phyloP scores from a whole-genome alignment of 164 flowering plant genomes.

The Macadamia integrifolia region DNA sequence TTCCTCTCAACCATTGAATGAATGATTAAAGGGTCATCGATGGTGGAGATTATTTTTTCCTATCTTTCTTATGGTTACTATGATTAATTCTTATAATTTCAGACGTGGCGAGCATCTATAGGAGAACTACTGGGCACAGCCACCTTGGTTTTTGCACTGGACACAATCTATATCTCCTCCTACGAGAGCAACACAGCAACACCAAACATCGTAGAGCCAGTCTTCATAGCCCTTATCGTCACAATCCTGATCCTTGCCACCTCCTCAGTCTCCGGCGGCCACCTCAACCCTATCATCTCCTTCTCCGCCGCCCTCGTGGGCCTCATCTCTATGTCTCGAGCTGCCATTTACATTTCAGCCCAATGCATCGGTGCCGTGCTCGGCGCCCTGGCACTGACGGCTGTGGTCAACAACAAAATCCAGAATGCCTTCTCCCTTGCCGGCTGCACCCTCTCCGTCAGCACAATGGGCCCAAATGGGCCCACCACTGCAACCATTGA shows the following conservation, averaged over 20 bases:
- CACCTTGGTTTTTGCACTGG: constrained; percentile 40
- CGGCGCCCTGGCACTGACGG: constrained; percentile 48
- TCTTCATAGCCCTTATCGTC: constrained; percentile 27
- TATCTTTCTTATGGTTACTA: no score
- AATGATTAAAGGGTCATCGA: no score
- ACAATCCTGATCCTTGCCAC: constrained; percentile 46
- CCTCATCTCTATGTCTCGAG: constrained; percentile 41
- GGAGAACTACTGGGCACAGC: constrained; percentile 55
- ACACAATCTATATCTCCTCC: constrained; percentile 49
- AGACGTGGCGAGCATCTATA: constrained; percentile 57
- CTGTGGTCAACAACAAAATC: constrained; percentile 32
- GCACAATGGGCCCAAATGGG: constrained; percentile 40
- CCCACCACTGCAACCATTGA: constrained; percentile 29
- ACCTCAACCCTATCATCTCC: constrained; percentile 45
- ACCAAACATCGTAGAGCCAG: constrained; percentile 28
- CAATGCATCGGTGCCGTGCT: constrained; percentile 48
- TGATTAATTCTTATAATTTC: not conserved
- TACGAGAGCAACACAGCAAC: constrained; percentile 15
- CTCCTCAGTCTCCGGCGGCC: constrained; percentile 55
- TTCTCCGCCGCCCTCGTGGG: constrained; percentile 44
- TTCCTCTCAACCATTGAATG: no score
- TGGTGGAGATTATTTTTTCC: no score
- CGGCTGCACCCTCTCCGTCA: constrained; percentile 46
- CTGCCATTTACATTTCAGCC: constrained; percentile 41
- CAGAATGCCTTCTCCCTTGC: constrained; percentile 41